phyloP scores from a whole-genome alignment of 169 alveolate species.

The Cryptosporidium baileyi region DNA sequence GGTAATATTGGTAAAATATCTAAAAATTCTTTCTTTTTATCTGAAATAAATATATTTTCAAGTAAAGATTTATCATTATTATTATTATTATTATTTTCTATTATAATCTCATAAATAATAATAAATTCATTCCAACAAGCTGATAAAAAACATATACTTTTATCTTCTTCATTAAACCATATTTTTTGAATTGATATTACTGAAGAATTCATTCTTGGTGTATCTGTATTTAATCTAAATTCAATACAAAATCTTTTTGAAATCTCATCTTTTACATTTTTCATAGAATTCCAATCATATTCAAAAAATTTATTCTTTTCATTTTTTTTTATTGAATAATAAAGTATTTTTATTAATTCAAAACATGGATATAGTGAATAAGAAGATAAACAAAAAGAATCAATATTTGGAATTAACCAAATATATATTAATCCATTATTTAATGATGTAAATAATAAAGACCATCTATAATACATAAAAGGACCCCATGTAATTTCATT shows the following conservation, averaged over 20 bases:
- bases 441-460: conserved; percentile 20
- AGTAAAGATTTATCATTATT: not conserved
- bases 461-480: conserved; percentile 32
- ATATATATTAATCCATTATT: conserved; percentile 40
- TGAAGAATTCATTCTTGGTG: not conserved
- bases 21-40: not conserved
- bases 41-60: not conserved
- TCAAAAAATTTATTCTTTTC: not conserved
- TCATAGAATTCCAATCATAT: conserved; percentile 16
- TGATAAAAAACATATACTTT: not conserved
- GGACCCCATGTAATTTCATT: conserved; percentile 66
- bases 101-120: not conserved
- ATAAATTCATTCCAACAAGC: conserved; percentile 36
- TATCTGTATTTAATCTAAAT: conserved; percentile 16
- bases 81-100: not conserved
- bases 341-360: conserved; percentile 6
- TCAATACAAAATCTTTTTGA: not conserved
- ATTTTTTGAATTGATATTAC: conserved; percentile 4
- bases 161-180: not conserved
- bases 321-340: not conserved
- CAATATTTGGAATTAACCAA: conserved; percentile 46
- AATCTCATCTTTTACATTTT: not conserved
- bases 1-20: not conserved
- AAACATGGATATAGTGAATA: conserved; percentile 45
- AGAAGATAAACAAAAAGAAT: conserved; percentile 23